These are phyloP conservation scores for Hygrocybe coccinea DNA, from an alignment of 768 basidiomycete species.

Conservation along the genomic window DNA sequence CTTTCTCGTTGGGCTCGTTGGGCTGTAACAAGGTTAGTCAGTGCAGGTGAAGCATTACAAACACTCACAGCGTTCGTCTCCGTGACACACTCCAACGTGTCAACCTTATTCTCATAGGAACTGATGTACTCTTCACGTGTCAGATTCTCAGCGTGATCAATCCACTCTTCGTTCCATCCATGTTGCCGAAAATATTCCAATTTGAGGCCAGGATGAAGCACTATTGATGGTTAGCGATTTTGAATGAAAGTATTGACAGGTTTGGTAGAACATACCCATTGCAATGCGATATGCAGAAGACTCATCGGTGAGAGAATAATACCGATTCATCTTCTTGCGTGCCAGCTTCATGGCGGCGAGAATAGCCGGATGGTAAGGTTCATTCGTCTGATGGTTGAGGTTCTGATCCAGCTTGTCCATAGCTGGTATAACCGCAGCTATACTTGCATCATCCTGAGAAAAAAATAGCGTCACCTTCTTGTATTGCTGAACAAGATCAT, in stretches of 20 bases:
- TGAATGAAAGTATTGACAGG: not conserved
- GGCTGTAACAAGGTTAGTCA: not conserved
- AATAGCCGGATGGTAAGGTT: not conserved
- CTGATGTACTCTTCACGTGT: not conserved
- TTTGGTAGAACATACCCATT: constrained; percentile 20
- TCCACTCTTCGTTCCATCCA: not conserved
- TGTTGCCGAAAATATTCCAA: not conserved
- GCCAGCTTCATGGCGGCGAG: constrained; percentile 11
- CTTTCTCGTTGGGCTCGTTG: not conserved
- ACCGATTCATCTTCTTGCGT: constrained; percentile 21
- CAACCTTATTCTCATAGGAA: not conserved
- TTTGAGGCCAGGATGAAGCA: constrained; percentile 9
- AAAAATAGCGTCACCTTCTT: not conserved
- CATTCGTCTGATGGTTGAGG: constrained; percentile 1
- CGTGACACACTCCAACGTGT: not conserved
- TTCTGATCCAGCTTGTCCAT: constrained; percentile 29
- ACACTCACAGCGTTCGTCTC: not conserved
- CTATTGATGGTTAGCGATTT: not conserved
- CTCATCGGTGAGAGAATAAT: constrained; percentile 22
- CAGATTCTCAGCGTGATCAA: not conserved
- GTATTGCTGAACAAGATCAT: too few species aligned
- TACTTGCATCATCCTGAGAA: constrained; percentile 10
- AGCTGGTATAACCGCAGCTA: constrained; percentile 27
- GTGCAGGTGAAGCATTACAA: not conserved
- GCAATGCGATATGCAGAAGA: constrained; percentile 24